Evolutionary conservation across 1,284 basidiomycete species (phyloP).

Genomic region (Marasmius fiardii): DNA sequence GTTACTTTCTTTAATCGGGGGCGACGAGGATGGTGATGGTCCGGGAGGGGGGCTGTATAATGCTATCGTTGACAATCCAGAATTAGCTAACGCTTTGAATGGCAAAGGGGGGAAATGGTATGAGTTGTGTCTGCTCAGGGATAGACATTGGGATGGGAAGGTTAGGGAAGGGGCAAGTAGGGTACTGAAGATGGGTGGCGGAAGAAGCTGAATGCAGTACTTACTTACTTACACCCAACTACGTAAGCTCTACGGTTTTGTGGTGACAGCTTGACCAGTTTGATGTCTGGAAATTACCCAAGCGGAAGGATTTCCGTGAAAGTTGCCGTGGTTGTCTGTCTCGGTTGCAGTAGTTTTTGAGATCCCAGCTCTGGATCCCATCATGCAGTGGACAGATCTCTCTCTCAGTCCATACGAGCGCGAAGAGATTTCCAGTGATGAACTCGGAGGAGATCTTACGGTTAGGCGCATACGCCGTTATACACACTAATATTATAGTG

Average conservation of each 20-base stretch:
- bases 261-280: no score
- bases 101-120: slow-evolving; percentile 67
- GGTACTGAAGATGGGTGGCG: slow-evolving; percentile 38
- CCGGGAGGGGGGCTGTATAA: slow-evolving; percentile 53
- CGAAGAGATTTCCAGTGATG: no score
- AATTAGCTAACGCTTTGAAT: slow-evolving; percentile 72
- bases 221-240: background rate
- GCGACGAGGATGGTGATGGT: slow-evolving; percentile 75
- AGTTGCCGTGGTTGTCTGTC: no score
- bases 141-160: slow-evolving; percentile 57
- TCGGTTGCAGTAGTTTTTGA: no score
- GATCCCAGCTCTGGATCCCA: no score
- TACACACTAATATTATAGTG: no score
- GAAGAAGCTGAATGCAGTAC: background rate
- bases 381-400: no score
- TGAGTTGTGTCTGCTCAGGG: slow-evolving; percentile 60
- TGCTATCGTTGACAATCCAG: slow-evolving; percentile 82
- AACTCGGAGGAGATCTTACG: no score
- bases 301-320: no score
- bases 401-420: no score
- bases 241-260: background rate
- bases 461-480: no score
- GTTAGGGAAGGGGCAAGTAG: slow-evolving; percentile 56
- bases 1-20: slow-evolving; percentile 81
- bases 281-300: no score